Evolutionary conservation across 768 basidiomycete genomes (phyloP), one percentile per base, ranked within the genome.

Genomic region (Clavaria fumosa): DNA sequence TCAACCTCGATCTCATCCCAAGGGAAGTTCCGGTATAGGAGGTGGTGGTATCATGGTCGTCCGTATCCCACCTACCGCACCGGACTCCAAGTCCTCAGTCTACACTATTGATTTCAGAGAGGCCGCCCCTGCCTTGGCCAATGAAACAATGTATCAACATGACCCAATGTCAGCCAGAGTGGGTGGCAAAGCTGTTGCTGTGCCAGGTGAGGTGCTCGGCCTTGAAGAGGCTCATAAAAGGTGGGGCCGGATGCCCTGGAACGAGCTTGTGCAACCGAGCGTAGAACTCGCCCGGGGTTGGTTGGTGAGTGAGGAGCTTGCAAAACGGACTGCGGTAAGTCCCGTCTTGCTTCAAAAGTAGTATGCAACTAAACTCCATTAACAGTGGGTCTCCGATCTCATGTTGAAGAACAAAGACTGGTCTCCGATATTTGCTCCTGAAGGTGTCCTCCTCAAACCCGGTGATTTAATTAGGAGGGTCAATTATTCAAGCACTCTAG

Each of bases 131-230:
- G 69, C 67, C 0, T 55, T 71, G 23, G 64, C 88, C 4, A 81
- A 78, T 50, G 54, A 62, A 27, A 75, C 75, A 4, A 96, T 96
- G 90, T 96, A 73, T 57, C 48, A 57, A 23, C 57, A 64, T 9
- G 53, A 74, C 30, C 63, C 81, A 2, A 45, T 53, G 3, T 58
- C 63, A 2, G 64, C 86, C 12, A 62, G 48, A 40, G 73, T 65
- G 40, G 93, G 95, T 3, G 91, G 95, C 3, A 59, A 96, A 38
- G 56, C 88, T 4, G 72, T 93, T n/a, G 91, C 72, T 17, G 78
- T 95, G 0, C 95, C 95, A 1, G 83, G 91, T 6, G 91, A 97
- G 59, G 53, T 97, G 32, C 70, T 79, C 17, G 95, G 91, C 7
- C 67, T 96, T 22, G 74, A 79, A 53, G 81, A 78, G 52, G 86